A percentile compares a stretch with the other conserved stretches of the same genome.
phyloP scores from a whole-genome alignment of 1,139 yeast genomes.

The Diutina neorugosa region DNA sequence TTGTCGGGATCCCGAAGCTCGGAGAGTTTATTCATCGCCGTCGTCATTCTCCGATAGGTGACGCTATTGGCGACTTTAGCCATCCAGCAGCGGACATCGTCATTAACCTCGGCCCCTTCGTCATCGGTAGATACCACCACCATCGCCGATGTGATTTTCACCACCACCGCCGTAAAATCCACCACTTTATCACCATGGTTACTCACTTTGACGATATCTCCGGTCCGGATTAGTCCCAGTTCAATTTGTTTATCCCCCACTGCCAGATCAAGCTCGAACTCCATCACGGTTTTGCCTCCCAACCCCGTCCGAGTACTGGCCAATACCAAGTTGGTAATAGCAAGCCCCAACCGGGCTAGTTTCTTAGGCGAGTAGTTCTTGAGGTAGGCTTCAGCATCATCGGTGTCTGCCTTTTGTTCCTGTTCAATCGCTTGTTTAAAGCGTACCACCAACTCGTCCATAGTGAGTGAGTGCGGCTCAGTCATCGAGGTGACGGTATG shows the following conservation, averaged over 20 bases:
- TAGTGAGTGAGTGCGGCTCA: background rate
- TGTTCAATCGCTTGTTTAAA: constrained; percentile 40
- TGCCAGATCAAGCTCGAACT: constrained; percentile 52
- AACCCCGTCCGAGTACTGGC: constrained; percentile 61
- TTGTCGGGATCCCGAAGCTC: constrained; percentile 27
- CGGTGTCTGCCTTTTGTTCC: constrained; percentile 50
- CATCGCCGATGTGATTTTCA: constrained; percentile 26
- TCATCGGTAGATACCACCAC: background rate
- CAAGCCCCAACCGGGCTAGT: constrained; percentile 60
- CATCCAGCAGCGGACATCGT: constrained; percentile 39
- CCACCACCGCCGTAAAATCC: constrained; percentile 48
- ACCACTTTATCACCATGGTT: constrained; percentile 15
- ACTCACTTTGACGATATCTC: constrained; percentile 59
- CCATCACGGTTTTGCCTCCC: constrained; percentile 67
- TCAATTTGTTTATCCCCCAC: constrained; percentile 31
- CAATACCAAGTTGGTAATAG: constrained; percentile 52
- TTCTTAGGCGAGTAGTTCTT: constrained; percentile 47
- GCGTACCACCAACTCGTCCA: constrained; percentile 18
- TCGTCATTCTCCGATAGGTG: constrained; percentile 70
- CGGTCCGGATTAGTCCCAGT: constrained; percentile 53
- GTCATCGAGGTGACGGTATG: no score
- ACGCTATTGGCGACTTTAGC: constrained; percentile 58
- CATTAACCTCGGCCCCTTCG: constrained; percentile 10
- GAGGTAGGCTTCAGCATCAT: constrained; percentile 38
- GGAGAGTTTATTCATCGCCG: constrained; percentile 58